Evolutionary conservation across 2,329 filamentous ascomycete genomes (phyloP), one percentile per base, ranked within the genome.

Genomic region (Verticillium zaregamsianum): DNA sequence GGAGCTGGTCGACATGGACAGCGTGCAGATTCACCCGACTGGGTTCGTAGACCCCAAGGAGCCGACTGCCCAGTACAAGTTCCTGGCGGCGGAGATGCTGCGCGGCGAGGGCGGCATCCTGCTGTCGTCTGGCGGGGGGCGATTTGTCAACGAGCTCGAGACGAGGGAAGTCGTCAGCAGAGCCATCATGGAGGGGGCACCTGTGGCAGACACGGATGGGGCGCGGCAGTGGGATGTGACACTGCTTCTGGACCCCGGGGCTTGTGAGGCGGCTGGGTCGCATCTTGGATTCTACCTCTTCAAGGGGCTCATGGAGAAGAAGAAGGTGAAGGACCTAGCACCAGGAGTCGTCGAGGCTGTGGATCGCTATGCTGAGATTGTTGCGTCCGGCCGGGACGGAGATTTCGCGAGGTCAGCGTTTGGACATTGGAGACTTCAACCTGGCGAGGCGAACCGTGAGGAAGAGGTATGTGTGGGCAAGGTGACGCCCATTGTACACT

Each of bases 21-120:
- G 77, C 62, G 85, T 90, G 2, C 87, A 90, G 70, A 79, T 89
- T 5, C 87, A 90, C 65, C 86, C 87, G 2, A 88, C 86, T 0
- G 85, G 85, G 0, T 89, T 90, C 67, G 75, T 89, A 6, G 85
- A 88, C 64, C 80, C 81, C 0, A 74, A 77, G 1, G 76, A 79
- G 35, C 72, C 76, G 0, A 66, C 65, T 1, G 77, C 79, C 0
- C 72, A 73, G 37, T 79, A 86, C 57, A 89, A 89, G 71, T 85
- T 89, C 66, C 79, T 89, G 4, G 86, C 86, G 0, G 86, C 86
- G 0, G 87, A 90, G 71, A 77, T 86, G 62, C 74, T 90, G 31
- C 76, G 86, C 3, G 86, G 86, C 0, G 86, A 89, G 67, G 87
- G 86, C 0, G 87, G 86, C 0, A 80, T 89, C 4, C 66, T 89